These are phyloP conservation scores for Leptodermis oblonga DNA, from an alignment of 257 asterid species.

Conservation along the genomic window DNA sequence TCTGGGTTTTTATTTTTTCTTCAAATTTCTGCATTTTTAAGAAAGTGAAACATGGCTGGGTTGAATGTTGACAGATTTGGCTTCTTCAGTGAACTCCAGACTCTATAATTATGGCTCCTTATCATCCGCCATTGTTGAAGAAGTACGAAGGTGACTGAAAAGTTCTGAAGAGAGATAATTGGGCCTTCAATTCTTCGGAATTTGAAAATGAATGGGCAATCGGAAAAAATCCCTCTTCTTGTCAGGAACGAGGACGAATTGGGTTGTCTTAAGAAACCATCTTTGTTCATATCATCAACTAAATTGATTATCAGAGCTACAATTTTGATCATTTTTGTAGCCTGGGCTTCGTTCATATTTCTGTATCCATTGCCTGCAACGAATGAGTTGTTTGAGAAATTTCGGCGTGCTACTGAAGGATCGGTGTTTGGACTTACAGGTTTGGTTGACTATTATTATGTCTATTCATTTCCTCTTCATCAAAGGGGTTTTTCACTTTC, in stretches of 20 bases:
- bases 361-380: constrained; percentile 37
- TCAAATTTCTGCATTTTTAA: neutral
- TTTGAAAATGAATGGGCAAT: constrained; percentile 44
- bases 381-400: constrained; percentile 3
- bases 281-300: constrained; percentile 32
- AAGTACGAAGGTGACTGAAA: neutral
- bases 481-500: neutral
- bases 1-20: constrained; percentile 14
- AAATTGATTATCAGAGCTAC: constrained; percentile 46
- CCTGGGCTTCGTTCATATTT: constrained; percentile 57
- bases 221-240: constrained; percentile 47
- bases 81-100: neutral
- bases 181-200: neutral
- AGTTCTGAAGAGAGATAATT: neutral
- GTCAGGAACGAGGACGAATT: constrained; percentile 25
- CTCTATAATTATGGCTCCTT: constrained; percentile 3
- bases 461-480: neutral
- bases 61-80: constrained; percentile 19
- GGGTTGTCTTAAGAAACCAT: constrained; percentile 21
- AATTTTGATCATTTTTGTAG: constrained; percentile 55
- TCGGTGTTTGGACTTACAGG: constrained; percentile 53
- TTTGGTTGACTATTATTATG: constrained; percentile 16
- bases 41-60: neutral
- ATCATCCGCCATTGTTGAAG: neutral
- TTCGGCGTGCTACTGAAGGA: constrained; percentile 22